Percentiles rank a stretch among this genome's conserved stretches.
Conservation (phyloP, 352 stramenopile genomes). For the Phytopythium boreale region DNA sequence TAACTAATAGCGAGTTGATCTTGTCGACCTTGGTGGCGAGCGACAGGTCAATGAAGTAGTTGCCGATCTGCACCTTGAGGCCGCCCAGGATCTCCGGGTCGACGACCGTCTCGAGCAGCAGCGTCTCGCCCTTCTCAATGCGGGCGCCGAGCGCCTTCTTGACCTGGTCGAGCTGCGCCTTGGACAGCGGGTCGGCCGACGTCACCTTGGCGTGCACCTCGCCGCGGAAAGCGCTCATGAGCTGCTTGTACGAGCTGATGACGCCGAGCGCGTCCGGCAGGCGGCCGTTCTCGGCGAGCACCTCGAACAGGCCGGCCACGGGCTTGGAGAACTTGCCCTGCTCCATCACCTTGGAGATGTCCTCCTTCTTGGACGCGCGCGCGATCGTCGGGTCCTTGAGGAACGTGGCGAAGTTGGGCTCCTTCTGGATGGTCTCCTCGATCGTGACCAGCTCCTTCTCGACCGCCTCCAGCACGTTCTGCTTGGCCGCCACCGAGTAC, state of each 20-base stretch:
- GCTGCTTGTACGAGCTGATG: conserved; percentile 87
- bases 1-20: conserved; percentile 85
- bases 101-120: conserved; percentile 90
- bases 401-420: conserved; percentile 91
- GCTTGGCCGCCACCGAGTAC: conserved; percentile 93
- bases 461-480: conserved; percentile 75
- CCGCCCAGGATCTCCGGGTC: conserved; percentile 95
- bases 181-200: conserved; percentile 91
- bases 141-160: conserved; percentile 89
- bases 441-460: conserved; percentile 89
- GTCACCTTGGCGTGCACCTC: conserved; percentile 97
- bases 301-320: conserved; percentile 94
- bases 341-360: conserved; percentile 89
- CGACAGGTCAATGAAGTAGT: conserved; percentile 98
- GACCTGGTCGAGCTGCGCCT: conserved; percentile 91
- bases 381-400: conserved; percentile 96
- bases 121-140: conserved; percentile 89
- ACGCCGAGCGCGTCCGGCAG: conserved; percentile 88
- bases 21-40: conserved; percentile 95
- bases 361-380: conserved; percentile 92
- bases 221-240: conserved; percentile 95
- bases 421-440: conserved; percentile 79
- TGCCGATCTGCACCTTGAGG: conserved; percentile 97
- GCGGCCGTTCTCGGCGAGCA: conserved; percentile 95
- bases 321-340: conserved; percentile 92